Evolutionary conservation across 768 basidiomycete genomes (phyloP), one percentile per base, ranked within the genome.

Genomic region (Agaricus sinodeliciosus): DNA sequence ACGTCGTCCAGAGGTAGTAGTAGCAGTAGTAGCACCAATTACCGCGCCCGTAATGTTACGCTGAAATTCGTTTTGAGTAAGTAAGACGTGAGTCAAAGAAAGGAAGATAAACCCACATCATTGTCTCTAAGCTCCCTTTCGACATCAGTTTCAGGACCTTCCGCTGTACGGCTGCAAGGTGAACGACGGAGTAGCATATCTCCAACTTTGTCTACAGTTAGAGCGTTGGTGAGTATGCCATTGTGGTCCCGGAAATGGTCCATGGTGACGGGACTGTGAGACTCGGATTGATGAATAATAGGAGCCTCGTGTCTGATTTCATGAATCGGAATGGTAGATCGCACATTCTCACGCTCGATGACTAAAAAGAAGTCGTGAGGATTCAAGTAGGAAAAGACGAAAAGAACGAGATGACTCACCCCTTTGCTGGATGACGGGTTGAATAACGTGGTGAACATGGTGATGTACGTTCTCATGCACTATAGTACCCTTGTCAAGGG

Each of bases 351-450:
- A 6, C 51, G 62, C n/a, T 67, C 64, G 34, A 68, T 58, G 13
- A 65, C 71, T 71, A 6, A n/a, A 43, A 34, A 12, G 15, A 48
- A 15, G 26, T 4, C 18, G 43, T 40, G 16, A 15, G 51, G 18
- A 15, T 34, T 34, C 11, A 11, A n/a, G n/a, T 31, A 1, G n/a
- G 18, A 19, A 11, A 31, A 36, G 9, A 43, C n/a, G 2, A 25
- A 41, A 43, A 35, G 37, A 9, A 4, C 12, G 25, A 3, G 3
- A 3, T 11, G 4, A 60, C 69, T 19, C 50, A 71, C 71, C 67
- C 47, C 71, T 65, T 68, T 71, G 70, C 58, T 71, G 62, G 40
- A 72, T 67, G 19, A 72, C 57, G 15, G 70, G 69, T 48, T 72
- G 70, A 15, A 71, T 65, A 26, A 71, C 58, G 28, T 72, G 69